Evolutionary conservation across 164 flowering plant species (phyloP).

Genomic region (Kingdonia uniflora): DNA sequence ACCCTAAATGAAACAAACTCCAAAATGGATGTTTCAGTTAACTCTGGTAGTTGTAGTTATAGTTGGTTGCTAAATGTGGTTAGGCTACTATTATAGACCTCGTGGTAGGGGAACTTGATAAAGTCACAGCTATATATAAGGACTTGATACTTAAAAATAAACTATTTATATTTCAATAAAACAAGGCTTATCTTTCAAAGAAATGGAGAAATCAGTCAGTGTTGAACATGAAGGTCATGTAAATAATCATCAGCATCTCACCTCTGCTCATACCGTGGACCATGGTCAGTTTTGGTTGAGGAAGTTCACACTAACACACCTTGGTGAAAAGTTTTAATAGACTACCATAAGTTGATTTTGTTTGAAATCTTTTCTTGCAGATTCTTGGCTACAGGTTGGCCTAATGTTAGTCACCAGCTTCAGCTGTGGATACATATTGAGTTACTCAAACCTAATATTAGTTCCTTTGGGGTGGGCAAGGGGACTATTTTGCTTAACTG

Average conservation of each 20-base stretch:
- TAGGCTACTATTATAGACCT: too few species aligned
- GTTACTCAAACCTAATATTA: slow-evolving; percentile 39
- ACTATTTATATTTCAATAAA: too few species aligned
- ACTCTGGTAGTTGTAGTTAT: too few species aligned
- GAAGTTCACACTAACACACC: background rate
- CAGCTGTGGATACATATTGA: slow-evolving; percentile 46
- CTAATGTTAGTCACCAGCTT: slow-evolving; percentile 32
- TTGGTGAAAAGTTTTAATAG: too few species aligned
- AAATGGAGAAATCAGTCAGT: background rate
- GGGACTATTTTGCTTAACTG: slow-evolving; percentile 30
- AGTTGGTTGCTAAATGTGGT: too few species aligned
- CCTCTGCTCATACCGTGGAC: slow-evolving; percentile 30
- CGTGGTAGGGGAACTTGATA: too few species aligned
- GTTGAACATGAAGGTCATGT: slow-evolving; percentile 14
- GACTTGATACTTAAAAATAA: too few species aligned
- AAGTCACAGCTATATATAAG: too few species aligned
- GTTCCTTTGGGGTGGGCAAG: slow-evolving; percentile 51
- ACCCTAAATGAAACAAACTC: too few species aligned
- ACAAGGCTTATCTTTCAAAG: too few species aligned
- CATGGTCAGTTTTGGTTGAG: slow-evolving; percentile 17
- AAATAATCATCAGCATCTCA: slow-evolving; percentile 5
- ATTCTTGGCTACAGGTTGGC: slow-evolving; percentile 60
- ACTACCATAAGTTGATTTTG: background rate
- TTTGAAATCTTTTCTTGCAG: slow-evolving; percentile 18
- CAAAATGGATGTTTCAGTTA: too few species aligned